Conservation (phyloP, 2,329 filamentous ascomycete species). For the Colletotrichum ledebouriae region DNA sequence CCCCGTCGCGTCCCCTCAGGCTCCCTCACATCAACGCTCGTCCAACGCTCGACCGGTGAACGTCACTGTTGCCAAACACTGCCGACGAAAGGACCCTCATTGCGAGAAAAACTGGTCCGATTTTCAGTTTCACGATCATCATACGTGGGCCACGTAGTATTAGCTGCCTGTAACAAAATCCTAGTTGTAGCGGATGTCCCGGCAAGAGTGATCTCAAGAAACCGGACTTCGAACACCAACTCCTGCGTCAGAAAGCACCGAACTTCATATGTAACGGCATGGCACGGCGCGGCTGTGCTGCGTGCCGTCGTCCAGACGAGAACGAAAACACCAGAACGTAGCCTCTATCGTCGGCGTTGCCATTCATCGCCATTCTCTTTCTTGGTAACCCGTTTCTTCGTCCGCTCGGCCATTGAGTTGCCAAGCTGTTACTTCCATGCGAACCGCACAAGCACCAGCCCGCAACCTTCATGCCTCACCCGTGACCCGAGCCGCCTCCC, state of each 20-base stretch:
- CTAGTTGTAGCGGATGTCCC: constrained; percentile 9
- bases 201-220: neutral
- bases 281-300: neutral
- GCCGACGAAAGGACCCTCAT: constrained; percentile 15
- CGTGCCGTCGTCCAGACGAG: constrained; percentile 7
- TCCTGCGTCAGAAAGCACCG: neutral
- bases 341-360: too few species aligned
- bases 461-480: constrained; percentile 24
- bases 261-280: neutral
- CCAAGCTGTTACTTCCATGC: constrained; percentile 14
- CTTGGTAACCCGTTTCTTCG: neutral
- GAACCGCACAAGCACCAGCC: neutral
- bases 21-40: neutral
- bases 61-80: neutral
- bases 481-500: constrained; percentile 21
- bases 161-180: neutral
- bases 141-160: neutral
- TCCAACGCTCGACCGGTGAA: neutral
- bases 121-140: constrained; percentile 3
- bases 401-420: constrained; percentile 1
- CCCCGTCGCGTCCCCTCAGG: neutral
- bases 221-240: neutral
- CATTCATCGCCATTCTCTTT: neutral
- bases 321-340: neutral
- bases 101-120: neutral